Evolutionary conservation across 1,284 basidiomycete genomes (phyloP).

Genomic region (Cutaneotrichosporon arboriforme): DNA sequence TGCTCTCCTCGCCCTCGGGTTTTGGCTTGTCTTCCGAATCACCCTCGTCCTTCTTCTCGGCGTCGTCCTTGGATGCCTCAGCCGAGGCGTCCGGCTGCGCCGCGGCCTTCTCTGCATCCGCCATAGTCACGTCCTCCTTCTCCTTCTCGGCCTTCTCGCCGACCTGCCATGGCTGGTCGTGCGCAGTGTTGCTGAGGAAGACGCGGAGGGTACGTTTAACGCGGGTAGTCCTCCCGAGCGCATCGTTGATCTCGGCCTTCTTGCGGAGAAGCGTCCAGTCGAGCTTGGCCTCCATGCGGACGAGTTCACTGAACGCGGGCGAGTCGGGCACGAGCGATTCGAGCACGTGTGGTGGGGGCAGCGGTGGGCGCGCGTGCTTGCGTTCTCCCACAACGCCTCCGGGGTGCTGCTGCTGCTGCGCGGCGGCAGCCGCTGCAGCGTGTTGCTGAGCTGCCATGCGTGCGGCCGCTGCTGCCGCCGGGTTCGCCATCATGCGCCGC

Average conservation of each 20-base stretch:
- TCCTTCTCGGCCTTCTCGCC: constrained; percentile 28
- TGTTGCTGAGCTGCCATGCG: neutral
- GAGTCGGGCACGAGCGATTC: constrained; percentile 61
- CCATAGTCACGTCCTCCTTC: constrained; percentile 3
- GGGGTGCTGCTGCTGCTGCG: neutral
- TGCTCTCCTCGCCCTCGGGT: constrained; percentile 2
- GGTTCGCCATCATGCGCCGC: constrained; percentile 12
- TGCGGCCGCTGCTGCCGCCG: neutral
- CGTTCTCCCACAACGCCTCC: constrained; percentile 3
- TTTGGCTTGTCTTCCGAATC: constrained; percentile 3
- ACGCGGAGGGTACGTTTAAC: constrained; percentile 76
- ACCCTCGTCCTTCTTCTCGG: constrained; percentile 7
- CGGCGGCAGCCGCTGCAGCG: neutral
- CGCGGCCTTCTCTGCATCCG: constrained; percentile 8
- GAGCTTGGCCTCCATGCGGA: constrained; percentile 82
- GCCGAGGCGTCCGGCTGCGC: neutral
- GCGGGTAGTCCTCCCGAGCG: constrained; percentile 50
- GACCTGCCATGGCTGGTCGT: constrained; percentile 75
- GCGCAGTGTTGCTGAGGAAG: constrained; percentile 82
- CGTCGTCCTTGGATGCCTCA: neutral
- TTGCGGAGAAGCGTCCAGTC: constrained; percentile 95
- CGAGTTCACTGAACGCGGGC: constrained; percentile 75
- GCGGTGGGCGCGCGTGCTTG: constrained; percentile 37
- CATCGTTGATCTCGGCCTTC: constrained; percentile 81
- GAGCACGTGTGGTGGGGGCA: constrained; percentile 47